Base-by-base conservation (phyloP, 495 filamentous ascomycete species). In the Aspergillus homomorphus region DNA sequence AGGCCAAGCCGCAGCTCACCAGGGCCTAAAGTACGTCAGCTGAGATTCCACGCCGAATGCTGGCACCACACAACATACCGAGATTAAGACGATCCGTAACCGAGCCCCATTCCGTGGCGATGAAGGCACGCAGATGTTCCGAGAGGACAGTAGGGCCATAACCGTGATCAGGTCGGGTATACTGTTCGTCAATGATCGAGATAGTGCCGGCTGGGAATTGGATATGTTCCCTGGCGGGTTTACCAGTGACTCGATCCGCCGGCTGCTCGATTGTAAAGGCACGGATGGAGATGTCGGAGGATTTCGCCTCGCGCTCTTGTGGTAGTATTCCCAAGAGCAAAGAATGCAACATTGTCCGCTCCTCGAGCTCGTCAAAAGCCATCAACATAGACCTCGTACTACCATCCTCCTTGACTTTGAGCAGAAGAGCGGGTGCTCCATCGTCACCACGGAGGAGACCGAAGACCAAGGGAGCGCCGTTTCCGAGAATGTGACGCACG, bases 71-170 rank as follows among this genome's bases (percentile, higher is more conserved):
- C 2, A 16, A 60, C 65, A 61, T 65, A 80, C 80, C 85, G n/a
- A 89, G 74, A 60, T 90, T 89, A 58, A 92, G 76, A 19, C 88
- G 81, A 70, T 92, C 89, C 7, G 87, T 89, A 9, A 90, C 77
- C 45, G 82, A 87, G 10, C 88, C 89, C 63, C 79, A 81, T 60
- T 87, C 83, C 49, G 69, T 86, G 38, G 89, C 84, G 28, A 86
- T 70, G 33, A 88, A 80, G 20, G 92, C 77, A 24, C 90, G 80
- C 61, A 95, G 71, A 63, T 79, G 78, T 59, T 91, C 87, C 3
- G 89, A 88, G 24, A 87, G 76, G 41, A 91, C 82, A 0, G 85
- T 89, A 2, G 81, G 74, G 0, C 67, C 63, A 63, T 80, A 79
- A 7, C 70, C 69, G 60, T 78, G 72, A 1, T 84, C 70, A 22